phyloP scores from a whole-genome alignment of 805 yeast genomes.

The Saturnispora sekii region DNA sequence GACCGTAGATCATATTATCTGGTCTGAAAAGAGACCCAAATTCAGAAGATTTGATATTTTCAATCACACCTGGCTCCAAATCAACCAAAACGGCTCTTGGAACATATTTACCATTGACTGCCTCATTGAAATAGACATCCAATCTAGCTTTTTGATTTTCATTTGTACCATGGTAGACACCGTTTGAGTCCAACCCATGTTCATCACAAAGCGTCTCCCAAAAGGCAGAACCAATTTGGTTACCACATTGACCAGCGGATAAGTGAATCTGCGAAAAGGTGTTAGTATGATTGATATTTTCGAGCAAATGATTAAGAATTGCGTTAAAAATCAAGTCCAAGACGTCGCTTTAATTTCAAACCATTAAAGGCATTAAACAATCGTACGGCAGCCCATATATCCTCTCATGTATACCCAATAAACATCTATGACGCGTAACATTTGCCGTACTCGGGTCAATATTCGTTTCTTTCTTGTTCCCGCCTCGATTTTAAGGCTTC shows the following conservation, averaged over 20 bases:
- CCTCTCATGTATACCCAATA: too few species aligned
- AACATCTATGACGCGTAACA: too few species aligned
- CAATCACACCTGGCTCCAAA: slow-evolving; percentile 91
- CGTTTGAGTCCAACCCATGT: slow-evolving; percentile 70
- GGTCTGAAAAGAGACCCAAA: slow-evolving; percentile 87
- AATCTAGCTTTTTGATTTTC: slow-evolving; percentile 44
- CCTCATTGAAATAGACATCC: slow-evolving; percentile 83
- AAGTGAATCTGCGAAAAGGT: slow-evolving; percentile 61
- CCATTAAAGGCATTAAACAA: too few species aligned
- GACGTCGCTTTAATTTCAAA: too few species aligned
- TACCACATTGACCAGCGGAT: slow-evolving; percentile 98
- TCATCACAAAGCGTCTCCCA: slow-evolving; percentile 91
- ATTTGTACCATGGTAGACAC: slow-evolving; percentile 55
- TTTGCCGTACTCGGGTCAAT: too few species aligned
- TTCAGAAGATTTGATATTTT: slow-evolving; percentile 68
- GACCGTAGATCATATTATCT: slow-evolving; percentile 82
- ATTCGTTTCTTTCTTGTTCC: neutral
- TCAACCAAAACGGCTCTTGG: slow-evolving; percentile 91
- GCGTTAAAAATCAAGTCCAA: too few species aligned
- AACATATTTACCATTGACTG: slow-evolving; percentile 78
- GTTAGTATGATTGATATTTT: slow-evolving; percentile 1
- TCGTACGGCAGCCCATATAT: too few species aligned
- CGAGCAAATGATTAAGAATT: neutral
- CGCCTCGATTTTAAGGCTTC: neutral
- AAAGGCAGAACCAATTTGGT: slow-evolving; percentile 93